Evolutionary conservation across 352 stramenopile species (phyloP), one percentile per base, ranked within the genome.

Genomic region (Globisporangium orthogonon): DNA sequence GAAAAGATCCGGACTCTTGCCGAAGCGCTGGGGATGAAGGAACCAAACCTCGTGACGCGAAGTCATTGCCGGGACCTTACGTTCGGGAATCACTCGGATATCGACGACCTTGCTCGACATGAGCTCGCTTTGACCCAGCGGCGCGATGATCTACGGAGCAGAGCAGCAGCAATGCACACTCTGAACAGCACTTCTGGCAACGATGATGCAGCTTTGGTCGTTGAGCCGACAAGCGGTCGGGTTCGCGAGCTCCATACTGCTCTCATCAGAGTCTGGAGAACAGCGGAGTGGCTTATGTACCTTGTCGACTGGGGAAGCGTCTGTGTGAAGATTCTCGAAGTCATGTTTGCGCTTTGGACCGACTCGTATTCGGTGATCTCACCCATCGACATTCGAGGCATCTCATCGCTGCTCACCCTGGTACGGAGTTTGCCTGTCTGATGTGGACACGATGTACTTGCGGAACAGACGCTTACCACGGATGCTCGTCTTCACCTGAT

Each of bases 281-380:
- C 31, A 18, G 33, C 7, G 17, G 33, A 40, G 13, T 31, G 41
- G 9, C 17, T 63, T 5, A 11, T 54, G 23, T 33, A 43, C 17
- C 15, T 48, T 10, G 50, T 30, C 4, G 52, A 58, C 18, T 82
- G 69, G 60, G 56, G 70, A 35, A 64, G 74, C 33, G 50, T 74
- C 49, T 61, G 60, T 13, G 17, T 79, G 49, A 35, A 67, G 18
- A 53, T 69, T 31, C 47, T 63, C 31, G 68, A 79, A 54, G 57
- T 83, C n/a, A 54, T 65, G 31, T 55, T 75, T 31, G 58, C 62
- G 10, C 58, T 89, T 28, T 69, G 86, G 35, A 85, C 74, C 0
- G 74, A 89, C 48, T 89, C 78, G 46, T 89, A 85, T 50, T 74
- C 71, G 15, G 68, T 75, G 37, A 58, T 89, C 41, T 62, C 68